phyloP scores from a whole-genome alignment of 768 basidiomycete genomes.

The Mycena olivaceomarginata region DNA sequence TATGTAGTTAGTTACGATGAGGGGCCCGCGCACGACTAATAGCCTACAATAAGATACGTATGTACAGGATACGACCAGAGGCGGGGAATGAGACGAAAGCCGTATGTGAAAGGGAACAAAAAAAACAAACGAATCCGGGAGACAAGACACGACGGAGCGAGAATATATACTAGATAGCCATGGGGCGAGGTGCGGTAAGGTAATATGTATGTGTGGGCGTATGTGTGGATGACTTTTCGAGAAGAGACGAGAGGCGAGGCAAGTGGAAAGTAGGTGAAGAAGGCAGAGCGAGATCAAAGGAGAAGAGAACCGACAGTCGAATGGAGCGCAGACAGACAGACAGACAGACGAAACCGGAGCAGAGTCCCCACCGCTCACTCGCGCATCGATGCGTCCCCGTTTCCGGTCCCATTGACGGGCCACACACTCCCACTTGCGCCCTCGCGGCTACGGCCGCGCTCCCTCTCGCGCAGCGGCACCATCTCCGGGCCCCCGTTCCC shows the following conservation, averaged over 20 bases:
- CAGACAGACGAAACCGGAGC: neutral
- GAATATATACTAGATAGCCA: conserved; percentile 1
- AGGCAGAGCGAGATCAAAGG: neutral
- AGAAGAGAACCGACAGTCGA: neutral
- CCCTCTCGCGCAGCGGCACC: conserved; percentile 39
- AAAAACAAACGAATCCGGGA: neutral
- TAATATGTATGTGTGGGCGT: neutral
- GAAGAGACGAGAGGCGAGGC: neutral
- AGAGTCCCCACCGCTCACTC: conserved; percentile 10
- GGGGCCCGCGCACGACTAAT: conserved; percentile 18
- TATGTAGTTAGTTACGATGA: neutral
- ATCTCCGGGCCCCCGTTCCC: conserved; percentile 25
- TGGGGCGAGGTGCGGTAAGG: neutral
- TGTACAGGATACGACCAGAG: neutral
- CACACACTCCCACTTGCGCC: conserved; percentile 37
- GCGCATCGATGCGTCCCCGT: conserved; percentile 25
- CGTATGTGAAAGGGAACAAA: neutral
- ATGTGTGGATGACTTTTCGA: neutral
- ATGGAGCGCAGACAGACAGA: neutral
- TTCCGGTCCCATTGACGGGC: conserved; percentile 39
- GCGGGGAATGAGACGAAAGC: neutral
- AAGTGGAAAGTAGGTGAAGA: neutral
- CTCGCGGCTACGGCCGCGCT: conserved; percentile 33
- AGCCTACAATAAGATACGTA: conserved; percentile 38
- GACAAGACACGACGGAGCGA: neutral